Evolutionary conservation across 1,139 yeast genomes (phyloP), one percentile per base, ranked within the genome.

Genomic region (Saccharomyces hybrid): DNA sequence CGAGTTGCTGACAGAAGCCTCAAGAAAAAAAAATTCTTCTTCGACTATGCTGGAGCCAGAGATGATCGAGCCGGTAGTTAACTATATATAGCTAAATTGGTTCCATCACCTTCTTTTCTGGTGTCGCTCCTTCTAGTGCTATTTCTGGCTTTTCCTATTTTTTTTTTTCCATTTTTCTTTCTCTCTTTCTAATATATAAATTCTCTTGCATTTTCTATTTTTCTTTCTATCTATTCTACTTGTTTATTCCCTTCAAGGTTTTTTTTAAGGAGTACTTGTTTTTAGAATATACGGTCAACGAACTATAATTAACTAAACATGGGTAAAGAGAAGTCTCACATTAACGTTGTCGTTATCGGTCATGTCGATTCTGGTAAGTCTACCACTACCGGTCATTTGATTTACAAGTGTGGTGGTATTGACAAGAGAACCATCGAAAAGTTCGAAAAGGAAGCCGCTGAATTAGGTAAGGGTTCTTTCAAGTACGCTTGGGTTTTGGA

Each of bases 361-460:
- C 98, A 90, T 95, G 96, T 89, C 96, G 96, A 89, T 82, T 89
- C 96, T 70, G 96, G 96, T 82, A 89, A 89, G 81, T 89, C 96
- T 67, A 89, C 96, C 76, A 88, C 96, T 79, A 90, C 97, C 76
- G 97, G 96, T 80, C 96, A 90, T 85, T 88, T 91, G 82, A 91
- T 91, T 76, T 91, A 78, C 96, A 91, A 91, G 95, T 85, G 76
- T 79, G 85, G 85, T 80, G 85, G 90, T 84, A 85, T 85, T 70
- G 95, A 89, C 83, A 89, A 90, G 88, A 88, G 96, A 85, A 90
- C 96, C 76, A 90, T 90, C 75, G 96, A 90, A 83, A 89, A 89
- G 88, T 89, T 89, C 81, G 96, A 89, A 83, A 88, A 88, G 86
- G 96, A 89, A 81, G 96, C 96, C 75, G 96, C 95, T 75, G 96